phyloP scores from a whole-genome alignment of 1,284 basidiomycete species.

The Melampsora americana region DNA sequence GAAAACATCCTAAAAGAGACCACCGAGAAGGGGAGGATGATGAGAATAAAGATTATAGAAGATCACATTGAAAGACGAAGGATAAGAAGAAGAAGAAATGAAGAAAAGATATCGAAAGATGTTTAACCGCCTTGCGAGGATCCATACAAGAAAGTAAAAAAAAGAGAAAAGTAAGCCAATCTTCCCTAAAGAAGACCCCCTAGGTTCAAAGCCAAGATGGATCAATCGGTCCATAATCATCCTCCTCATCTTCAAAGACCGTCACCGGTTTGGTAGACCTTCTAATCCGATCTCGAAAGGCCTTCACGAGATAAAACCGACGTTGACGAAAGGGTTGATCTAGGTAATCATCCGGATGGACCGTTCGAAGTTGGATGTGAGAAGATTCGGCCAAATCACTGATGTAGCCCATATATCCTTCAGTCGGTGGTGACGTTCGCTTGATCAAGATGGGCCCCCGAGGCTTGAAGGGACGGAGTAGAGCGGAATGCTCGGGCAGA shows the following conservation, averaged over 20 bases:
- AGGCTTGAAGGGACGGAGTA: background rate
- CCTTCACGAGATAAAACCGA: background rate
- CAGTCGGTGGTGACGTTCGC: background rate
- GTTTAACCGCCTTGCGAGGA: too few relatives aligned
- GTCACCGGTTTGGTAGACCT: background rate
- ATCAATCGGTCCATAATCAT: slow-evolving; percentile 1
- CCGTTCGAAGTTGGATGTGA: background rate
- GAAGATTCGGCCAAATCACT: background rate
- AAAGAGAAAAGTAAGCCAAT: too few relatives aligned
- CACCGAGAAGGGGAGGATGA: too few relatives aligned
- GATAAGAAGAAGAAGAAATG: too few relatives aligned
- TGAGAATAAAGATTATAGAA: too few relatives aligned
- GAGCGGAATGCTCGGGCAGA: background rate
- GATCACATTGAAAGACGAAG: too few relatives aligned
- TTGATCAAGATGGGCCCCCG: background rate
- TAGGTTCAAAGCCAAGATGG: slow-evolving; percentile 6
- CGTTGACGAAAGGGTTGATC: background rate
- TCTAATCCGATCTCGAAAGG: background rate
- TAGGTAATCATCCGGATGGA: slow-evolving; percentile 3
- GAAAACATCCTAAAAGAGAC: too few relatives aligned
- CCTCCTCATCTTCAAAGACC: background rate
- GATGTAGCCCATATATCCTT: background rate
- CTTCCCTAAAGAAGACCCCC: too few relatives aligned
- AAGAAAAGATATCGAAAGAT: too few relatives aligned
- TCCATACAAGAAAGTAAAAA: too few relatives aligned